Evolutionary conservation across 306 rosid genomes (phyloP), one percentile per base, ranked within the genome.

Genomic region (Quercus mongolica): DNA sequence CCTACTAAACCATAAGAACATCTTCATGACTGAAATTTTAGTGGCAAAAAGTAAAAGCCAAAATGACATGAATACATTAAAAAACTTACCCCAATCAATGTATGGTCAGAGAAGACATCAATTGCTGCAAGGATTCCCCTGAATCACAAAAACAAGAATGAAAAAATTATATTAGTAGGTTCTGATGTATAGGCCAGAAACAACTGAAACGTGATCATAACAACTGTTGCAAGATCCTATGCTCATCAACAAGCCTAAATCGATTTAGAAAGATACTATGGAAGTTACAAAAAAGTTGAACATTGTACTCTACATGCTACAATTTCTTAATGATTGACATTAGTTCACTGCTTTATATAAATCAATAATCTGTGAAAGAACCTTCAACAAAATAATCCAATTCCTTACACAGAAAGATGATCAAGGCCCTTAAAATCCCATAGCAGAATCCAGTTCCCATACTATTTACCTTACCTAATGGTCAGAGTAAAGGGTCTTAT

Each of bases 71-170:
- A 25, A 8, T 56, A 56, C 44, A 69, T 38, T 17, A 57, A 78
- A 58, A 52, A 87, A 88, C 99, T 93, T 90, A 95, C 99, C 94
- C 98, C 99, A 74, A 91, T 96, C 85, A 95, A 77, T 62, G 83
- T 82, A 82, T 95, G 93, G 25, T 70, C 90, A 83, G 96, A 87
- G 83, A 95, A 91, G 81, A 91, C 91, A 82, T 91, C 98, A 74
- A 93, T 77, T 83, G 99, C 99, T 6, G 99, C 89, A 79, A 95
- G 94, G 83, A 95, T 93, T 72, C 98, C 99, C 87, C 99, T 95
- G 96, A 80, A 83, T 77, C 83, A 38, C 51, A 61, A 70, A 82
- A 62, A 59, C n/a, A 73, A 26, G 49, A 4, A 8, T 18, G 1
- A 67, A 18, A 9, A 18, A 3, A 8, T 2, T 25, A 9, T 3